Conservation (phyloP, 345 rosid genomes). For the Syzygium grande region DNA sequence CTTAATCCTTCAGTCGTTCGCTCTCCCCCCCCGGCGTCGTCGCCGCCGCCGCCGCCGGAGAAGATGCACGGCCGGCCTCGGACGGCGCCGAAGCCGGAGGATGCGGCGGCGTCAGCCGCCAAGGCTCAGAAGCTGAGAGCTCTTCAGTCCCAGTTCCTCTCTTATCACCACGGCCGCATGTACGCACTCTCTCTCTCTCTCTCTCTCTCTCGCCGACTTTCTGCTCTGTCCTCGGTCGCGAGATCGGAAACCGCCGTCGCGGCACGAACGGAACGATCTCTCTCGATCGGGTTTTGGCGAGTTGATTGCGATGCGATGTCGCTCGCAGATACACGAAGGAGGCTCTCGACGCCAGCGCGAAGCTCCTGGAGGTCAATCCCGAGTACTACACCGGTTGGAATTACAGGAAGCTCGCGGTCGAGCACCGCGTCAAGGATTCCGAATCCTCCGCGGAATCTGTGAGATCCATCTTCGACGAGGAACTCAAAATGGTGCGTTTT, state of each 20-base stretch:
- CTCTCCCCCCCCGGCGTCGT: background rate
- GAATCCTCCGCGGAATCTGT: slow-evolving; percentile 32
- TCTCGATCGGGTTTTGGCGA: background rate
- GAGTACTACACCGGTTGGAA: slow-evolving; percentile 92
- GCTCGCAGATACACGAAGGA: slow-evolving; percentile 60
- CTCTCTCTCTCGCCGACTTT: background rate
- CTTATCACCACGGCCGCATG: slow-evolving; percentile 59
- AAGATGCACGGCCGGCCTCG: slow-evolving; percentile 91
- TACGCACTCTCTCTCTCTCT: slow-evolving; percentile 6
- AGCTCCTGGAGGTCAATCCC: slow-evolving; percentile 78
- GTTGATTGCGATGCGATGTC: background rate
- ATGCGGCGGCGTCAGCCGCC: slow-evolving; percentile 55
- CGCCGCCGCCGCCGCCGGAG: background rate
- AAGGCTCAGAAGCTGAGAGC: slow-evolving; percentile 62
- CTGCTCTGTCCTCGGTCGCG: background rate
- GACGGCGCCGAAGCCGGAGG: slow-evolving; percentile 50
- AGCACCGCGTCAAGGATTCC: slow-evolving; percentile 27
- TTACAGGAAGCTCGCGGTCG: slow-evolving; percentile 74
- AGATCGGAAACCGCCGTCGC: background rate
- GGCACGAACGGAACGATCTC: background rate
- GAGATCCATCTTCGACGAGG: slow-evolving; percentile 53
- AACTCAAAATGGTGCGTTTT: slow-evolving; percentile 55
- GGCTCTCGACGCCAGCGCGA: slow-evolving; percentile 67
- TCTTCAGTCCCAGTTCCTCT: slow-evolving; percentile 63
- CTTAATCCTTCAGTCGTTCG: background rate